phyloP scores from a whole-genome alignment of 805 yeast genomes.

The Babjeviella inositovora region DNA sequence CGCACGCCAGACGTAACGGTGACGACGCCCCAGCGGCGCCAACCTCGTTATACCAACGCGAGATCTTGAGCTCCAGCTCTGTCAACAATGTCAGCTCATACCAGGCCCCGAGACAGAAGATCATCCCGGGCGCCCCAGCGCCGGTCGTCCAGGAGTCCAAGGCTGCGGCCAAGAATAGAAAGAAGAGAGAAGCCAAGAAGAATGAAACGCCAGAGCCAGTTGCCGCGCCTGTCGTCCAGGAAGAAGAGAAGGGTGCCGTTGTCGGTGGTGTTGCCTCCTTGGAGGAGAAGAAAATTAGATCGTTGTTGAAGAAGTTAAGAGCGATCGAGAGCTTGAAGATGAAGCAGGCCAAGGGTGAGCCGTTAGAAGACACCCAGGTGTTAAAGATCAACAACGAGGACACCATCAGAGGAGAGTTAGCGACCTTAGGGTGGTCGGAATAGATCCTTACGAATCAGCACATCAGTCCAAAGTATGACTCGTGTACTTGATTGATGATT shows the following conservation, averaged over 20 bases:
- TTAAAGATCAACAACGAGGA: constrained; percentile 80
- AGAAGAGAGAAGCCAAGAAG: constrained; percentile 55
- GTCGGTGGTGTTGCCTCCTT: constrained; percentile 51
- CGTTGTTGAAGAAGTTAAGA: constrained; percentile 79
- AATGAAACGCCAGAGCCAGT: constrained; percentile 5
- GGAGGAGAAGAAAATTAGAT: constrained; percentile 87
- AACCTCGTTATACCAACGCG: constrained; percentile 44
- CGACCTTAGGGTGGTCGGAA: constrained; percentile 61
- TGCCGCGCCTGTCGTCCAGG: constrained; percentile 3
- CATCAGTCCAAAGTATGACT: too few relatives aligned
- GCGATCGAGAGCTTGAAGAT: constrained; percentile 87
- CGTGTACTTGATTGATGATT: too few relatives aligned
- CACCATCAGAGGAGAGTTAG: constrained; percentile 61
- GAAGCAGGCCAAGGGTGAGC: constrained; percentile 72
- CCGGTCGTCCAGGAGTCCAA: constrained; percentile 30
- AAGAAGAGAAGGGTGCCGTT: too few relatives aligned
- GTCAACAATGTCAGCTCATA: constrained; percentile 7
- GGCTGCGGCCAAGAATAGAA: constrained; percentile 57
- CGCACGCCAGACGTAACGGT: constrained; percentile 57
- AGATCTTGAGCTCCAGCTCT: too few relatives aligned
- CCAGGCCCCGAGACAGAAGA: constrained; percentile 12
- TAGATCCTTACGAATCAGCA: too few relatives aligned
- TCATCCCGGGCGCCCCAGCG: constrained; percentile 42
- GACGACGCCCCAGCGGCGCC: constrained; percentile 15
- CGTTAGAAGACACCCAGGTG: constrained; percentile 84